phyloP scores from a whole-genome alignment of 2,329 filamentous ascomycete species.

The Paraphoma sp. region DNA sequence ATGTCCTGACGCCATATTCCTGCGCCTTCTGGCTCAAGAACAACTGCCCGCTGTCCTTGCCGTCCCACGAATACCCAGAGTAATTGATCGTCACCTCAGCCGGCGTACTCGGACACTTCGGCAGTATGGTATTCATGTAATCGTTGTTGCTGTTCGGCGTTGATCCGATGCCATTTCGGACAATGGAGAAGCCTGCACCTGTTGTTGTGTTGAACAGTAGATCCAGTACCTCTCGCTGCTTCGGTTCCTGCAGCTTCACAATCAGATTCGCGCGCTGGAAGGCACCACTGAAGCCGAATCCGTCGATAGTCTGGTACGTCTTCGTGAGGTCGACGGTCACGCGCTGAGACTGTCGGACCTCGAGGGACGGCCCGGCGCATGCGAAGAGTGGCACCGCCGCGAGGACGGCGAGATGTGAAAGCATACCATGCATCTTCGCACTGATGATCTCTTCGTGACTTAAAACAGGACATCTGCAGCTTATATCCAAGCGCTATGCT shows the following conservation, averaged over 20 bases:
- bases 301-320: constrained; percentile 56
- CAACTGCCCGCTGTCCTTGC: constrained; percentile 54
- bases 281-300: constrained; percentile 54
- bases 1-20: constrained; percentile 52
- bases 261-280: constrained; percentile 57
- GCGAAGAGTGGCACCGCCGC: constrained; percentile 13
- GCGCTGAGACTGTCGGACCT: constrained; percentile 24
- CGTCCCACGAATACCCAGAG: constrained; percentile 32
- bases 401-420: constrained; percentile 15
- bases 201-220: constrained; percentile 55
- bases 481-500: neutral
- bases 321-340: constrained; percentile 52
- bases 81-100: constrained; percentile 14
- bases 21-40: constrained; percentile 60
- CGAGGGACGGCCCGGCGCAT: constrained; percentile 18
- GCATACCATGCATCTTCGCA: constrained; percentile 13
- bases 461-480: neutral
- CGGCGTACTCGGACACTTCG: constrained; percentile 29
- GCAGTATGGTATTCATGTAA: constrained; percentile 40
- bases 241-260: constrained; percentile 49
- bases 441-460: neutral
- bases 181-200: constrained; percentile 54
- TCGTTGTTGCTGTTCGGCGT: constrained; percentile 51
- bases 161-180: constrained; percentile 56
- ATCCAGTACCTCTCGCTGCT: constrained; percentile 52